Evolutionary conservation across 495 filamentous ascomycete genomes (phyloP).

Genomic region (Lichina pygmaea): DNA sequence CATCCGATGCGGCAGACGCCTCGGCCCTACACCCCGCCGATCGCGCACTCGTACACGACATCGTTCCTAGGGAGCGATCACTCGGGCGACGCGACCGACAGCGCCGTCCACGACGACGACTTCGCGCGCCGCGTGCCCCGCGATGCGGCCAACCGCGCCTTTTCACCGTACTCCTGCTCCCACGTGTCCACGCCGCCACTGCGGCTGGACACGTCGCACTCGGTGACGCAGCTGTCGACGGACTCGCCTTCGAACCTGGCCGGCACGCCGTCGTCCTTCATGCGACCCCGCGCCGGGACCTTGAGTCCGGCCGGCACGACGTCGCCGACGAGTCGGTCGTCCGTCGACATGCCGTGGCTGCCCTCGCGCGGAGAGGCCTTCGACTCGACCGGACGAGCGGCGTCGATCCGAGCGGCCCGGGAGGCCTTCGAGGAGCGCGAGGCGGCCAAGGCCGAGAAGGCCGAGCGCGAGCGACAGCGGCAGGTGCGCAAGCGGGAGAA

Average conservation of each 20-base stretch:
- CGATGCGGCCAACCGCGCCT: constrained; percentile 1
- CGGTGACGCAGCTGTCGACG: constrained; percentile 18
- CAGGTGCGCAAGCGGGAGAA: constrained; percentile 13
- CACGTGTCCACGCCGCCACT: constrained; percentile 11
- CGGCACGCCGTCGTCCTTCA: constrained; percentile 19
- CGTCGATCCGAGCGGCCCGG: constrained; percentile 24
- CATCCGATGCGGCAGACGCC: constrained; percentile 34
- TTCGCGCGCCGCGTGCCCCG: not conserved
- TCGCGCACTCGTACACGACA: constrained; percentile 21
- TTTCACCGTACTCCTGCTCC: constrained; percentile 7
- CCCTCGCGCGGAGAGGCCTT: constrained; percentile 18
- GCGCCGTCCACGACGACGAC: constrained; percentile 1
- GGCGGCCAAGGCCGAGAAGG: constrained; percentile 26
- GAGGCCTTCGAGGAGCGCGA: constrained; percentile 31
- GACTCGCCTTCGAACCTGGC: constrained; percentile 26
- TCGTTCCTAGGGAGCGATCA: constrained; percentile 21
- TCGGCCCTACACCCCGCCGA: constrained; percentile 26
- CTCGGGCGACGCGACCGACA: constrained; percentile 13
- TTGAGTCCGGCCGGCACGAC: constrained; percentile 17
- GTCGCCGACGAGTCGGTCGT: constrained; percentile 23
- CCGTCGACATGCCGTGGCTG: constrained; percentile 28
- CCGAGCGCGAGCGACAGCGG: constrained; percentile 23
- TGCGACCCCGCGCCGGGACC: constrained; percentile 18
- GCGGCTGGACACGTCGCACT: constrained; percentile 20
- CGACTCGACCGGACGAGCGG: constrained; percentile 24